These are phyloP conservation scores for Mortierella sp. DNA, from an alignment of 371 early-diverging fungal species.

Conservation along the genomic window DNA sequence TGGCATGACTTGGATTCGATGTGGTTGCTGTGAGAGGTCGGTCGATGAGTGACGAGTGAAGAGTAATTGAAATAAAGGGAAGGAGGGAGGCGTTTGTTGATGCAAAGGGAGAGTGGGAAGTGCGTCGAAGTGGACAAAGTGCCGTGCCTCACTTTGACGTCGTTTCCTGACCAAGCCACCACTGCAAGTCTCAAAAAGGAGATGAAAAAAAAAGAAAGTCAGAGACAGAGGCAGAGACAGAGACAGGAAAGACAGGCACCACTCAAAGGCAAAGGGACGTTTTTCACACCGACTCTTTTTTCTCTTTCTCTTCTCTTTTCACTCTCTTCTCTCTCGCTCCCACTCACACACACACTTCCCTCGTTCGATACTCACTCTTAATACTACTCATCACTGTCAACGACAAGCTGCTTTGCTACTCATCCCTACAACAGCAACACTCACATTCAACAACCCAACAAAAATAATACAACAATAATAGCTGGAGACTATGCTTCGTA, in stretches of 20 bases:
- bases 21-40: neutral
- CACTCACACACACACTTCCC: neutral
- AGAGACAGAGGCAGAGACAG: neutral
- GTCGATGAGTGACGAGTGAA: neutral
- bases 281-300: neutral
- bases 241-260: neutral
- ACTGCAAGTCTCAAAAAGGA: constrained; percentile 5
- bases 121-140: neutral
- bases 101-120: neutral
- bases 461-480: constrained; percentile 21
- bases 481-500: constrained; percentile 14
- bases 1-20: constrained; percentile 22
- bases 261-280: neutral
- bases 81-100: neutral
- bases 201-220: neutral
- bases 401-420: neutral
- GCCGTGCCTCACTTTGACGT: constrained; percentile 2
- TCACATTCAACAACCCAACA: constrained; percentile 4
- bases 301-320: neutral
- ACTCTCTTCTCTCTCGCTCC: neutral
- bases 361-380: neutral
- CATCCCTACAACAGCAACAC: neutral
- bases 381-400: neutral
- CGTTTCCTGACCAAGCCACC: neutral
- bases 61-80: neutral